Percentiles rank a stretch among this genome's conserved stretches.
phyloP scores from a whole-genome alignment of 257 asterid species.

The Solanum pennellii region DNA sequence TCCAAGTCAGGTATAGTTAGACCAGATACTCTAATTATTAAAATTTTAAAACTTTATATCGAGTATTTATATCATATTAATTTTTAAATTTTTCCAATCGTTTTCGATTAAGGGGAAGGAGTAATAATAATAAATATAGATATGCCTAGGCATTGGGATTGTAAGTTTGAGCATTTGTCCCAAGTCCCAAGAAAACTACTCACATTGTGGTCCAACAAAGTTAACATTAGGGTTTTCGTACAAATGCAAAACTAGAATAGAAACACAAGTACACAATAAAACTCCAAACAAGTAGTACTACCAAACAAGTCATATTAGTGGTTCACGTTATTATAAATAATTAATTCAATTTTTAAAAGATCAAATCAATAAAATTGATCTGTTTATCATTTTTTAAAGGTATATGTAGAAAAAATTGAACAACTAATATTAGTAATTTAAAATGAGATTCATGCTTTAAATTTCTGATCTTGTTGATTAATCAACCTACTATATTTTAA shows the following conservation, averaged over 20 bases:
- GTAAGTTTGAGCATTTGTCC: not conserved
- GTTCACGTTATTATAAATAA: no score
- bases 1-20: not conserved
- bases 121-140: not conserved
- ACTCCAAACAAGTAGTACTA: not conserved
- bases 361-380: no score
- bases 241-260: not conserved
- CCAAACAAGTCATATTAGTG: not conserved
- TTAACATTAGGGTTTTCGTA: not conserved
- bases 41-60: not conserved
- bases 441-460: not conserved
- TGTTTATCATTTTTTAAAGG: no score
- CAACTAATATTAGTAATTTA: no score
- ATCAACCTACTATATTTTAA: not conserved
- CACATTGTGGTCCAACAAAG: not conserved
- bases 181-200: not conserved
- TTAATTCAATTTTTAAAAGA: no score
- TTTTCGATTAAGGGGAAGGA: not conserved
- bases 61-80: not conserved
- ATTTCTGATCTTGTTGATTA: not conserved
- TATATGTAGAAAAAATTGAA: no score
- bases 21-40: not conserved
- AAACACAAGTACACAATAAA: not conserved
- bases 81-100: not conserved
- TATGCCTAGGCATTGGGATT: not conserved